phyloP scores from a whole-genome alignment of 371 early-diverging fungal species.

The Rhizopus delemar region DNA sequence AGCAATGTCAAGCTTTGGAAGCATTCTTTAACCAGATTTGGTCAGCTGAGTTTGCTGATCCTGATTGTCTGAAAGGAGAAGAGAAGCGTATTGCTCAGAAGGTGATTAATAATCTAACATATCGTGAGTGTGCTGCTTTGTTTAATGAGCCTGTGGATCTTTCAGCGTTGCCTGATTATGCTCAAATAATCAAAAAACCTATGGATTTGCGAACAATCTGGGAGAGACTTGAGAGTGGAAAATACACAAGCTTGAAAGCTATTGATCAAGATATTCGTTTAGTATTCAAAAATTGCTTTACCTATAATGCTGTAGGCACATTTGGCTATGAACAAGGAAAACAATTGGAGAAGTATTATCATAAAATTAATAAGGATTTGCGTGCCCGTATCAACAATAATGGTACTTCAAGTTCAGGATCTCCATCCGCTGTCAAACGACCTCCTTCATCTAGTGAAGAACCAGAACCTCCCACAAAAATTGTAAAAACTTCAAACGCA shows the following conservation, averaged over 20 bases:
- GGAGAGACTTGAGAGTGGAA: constrained; percentile 68
- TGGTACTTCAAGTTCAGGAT: neutral
- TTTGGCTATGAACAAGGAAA: constrained; percentile 81
- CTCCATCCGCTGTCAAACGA: neutral
- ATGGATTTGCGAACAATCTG: constrained; percentile 96
- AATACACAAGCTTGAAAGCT: constrained; percentile 48
- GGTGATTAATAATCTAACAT: constrained; percentile 39
- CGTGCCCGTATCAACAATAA: constrained; percentile 18
- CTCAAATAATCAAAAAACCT: constrained; percentile 81
- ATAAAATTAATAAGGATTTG: constrained; percentile 61
- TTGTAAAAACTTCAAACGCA: neutral
- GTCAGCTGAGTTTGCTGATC: constrained; percentile 44
- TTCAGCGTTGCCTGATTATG: constrained; percentile 86
- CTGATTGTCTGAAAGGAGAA: constrained; percentile 36
- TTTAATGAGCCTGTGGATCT: constrained; percentile 93
- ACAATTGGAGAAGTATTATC: constrained; percentile 61
- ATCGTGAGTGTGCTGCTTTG: constrained; percentile 39
- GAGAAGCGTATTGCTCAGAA: constrained; percentile 40
- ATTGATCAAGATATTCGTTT: constrained; percentile 63
- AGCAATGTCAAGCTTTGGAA: constrained; percentile 46
- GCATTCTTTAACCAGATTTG: constrained; percentile 43
- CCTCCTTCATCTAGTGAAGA: constrained; percentile 2
- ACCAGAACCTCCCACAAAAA: constrained; percentile 2
- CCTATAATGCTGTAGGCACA: constrained; percentile 83
- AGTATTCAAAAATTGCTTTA: constrained; percentile 86